A percentile compares a stretch with the other conserved stretches of the same genome.
These are phyloP conservation scores for Neonectria ditissima DNA, from an alignment of 2,329 filamentous ascomycete genomes.

Conservation along the genomic window DNA sequence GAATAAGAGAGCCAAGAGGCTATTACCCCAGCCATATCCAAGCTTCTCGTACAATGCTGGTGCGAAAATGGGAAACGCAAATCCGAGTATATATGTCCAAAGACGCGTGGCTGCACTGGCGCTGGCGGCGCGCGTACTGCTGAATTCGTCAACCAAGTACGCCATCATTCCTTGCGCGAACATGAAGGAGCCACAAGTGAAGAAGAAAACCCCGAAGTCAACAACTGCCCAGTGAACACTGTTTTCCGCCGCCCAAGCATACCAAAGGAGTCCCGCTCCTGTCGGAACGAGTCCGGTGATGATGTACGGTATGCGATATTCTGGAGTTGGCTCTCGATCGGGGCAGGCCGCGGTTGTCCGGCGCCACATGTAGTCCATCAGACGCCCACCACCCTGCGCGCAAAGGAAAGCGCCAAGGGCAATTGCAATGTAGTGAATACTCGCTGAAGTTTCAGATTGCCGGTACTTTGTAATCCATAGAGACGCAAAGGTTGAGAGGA, in stretches of 20 bases:
- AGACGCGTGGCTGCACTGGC: constrained; percentile 65
- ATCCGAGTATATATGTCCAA: constrained; percentile 64
- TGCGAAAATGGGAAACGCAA: constrained; percentile 68
- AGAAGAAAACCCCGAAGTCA: constrained; percentile 67
- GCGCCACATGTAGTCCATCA: constrained; percentile 55
- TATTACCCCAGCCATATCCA: constrained; percentile 60
- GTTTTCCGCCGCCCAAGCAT: constrained; percentile 61
- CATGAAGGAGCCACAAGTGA: constrained; percentile 65
- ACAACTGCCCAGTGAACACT: constrained; percentile 67
- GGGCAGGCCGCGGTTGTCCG: constrained; percentile 23
- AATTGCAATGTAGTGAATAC: constrained; percentile 64
- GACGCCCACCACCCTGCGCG: constrained; percentile 49
- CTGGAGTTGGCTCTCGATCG: constrained; percentile 47
- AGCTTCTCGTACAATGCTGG: constrained; percentile 45
- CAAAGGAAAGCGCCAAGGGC: constrained; percentile 57
- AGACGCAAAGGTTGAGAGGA: constrained; percentile 65
- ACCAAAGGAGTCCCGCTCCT: constrained; percentile 51
- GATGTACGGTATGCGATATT: constrained; percentile 66
- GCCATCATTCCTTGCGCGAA: constrained; percentile 65
- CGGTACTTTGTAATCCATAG: constrained; percentile 61
- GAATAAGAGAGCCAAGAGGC: constrained; percentile 54
- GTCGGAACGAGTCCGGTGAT: constrained; percentile 60
- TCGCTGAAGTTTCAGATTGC: constrained; percentile 56
- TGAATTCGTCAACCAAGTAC: constrained; percentile 66
- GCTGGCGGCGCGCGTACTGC: constrained; percentile 47